These are phyloP conservation scores for Babesia bigemina DNA, from an alignment of 169 alveolate genomes.

Conservation along the genomic window DNA sequence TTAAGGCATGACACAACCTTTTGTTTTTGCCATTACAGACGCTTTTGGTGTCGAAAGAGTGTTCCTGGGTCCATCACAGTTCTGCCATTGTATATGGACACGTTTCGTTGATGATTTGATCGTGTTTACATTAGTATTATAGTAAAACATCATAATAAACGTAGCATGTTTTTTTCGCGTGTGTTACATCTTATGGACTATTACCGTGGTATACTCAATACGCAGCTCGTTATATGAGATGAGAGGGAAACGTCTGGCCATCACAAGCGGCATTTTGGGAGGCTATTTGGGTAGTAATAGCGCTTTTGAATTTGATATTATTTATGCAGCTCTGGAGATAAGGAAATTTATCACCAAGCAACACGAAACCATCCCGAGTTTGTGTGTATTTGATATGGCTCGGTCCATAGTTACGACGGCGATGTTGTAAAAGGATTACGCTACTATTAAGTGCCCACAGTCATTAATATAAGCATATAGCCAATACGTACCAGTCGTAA, in stretches of 20 bases:
- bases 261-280: slow-evolving; percentile 70
- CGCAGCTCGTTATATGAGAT: slow-evolving; percentile 23
- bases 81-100: neutral
- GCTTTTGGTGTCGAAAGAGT: neutral
- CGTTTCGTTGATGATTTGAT: neutral
- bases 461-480: neutral
- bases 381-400: slow-evolving; percentile 78
- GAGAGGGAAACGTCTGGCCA: slow-evolving; percentile 35
- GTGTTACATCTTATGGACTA: neutral
- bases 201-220: neutral
- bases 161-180: neutral
- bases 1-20: neutral
- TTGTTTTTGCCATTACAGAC: too few species aligned
- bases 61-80: neutral
- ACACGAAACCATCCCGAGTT: slow-evolving; percentile 77
- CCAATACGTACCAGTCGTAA: neutral
- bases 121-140: neutral
- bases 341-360: slow-evolving; percentile 78
- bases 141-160: neutral
- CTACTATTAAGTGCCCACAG: neutral
- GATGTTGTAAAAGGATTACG: slow-evolving; percentile 56
- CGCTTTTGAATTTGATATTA: neutral
- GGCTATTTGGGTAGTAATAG: slow-evolving; percentile 67
- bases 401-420: slow-evolving; percentile 73
- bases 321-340: slow-evolving; percentile 65